Evolutionary conservation across 2,329 filamentous ascomycete species (phyloP).

Genomic region (Fusarium neocosmosporiellum): DNA sequence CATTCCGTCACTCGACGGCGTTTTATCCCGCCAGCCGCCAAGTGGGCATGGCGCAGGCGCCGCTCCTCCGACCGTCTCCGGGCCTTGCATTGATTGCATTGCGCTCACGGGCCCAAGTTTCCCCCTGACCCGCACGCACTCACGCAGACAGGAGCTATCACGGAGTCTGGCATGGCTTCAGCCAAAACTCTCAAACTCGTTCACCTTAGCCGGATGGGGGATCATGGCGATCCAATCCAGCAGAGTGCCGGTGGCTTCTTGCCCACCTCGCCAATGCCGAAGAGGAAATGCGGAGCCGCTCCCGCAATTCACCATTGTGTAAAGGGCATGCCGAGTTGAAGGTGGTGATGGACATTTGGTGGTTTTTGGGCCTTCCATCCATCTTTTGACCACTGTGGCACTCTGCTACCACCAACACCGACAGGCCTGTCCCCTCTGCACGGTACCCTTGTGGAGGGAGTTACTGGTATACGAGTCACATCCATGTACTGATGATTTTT

Average conservation of each 20-base stretch:
- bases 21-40: slow-evolving; percentile 33
- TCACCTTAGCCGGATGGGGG: background rate
- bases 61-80: slow-evolving; percentile 18
- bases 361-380: background rate
- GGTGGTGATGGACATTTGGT: background rate
- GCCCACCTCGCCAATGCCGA: background rate
- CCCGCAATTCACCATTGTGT: background rate
- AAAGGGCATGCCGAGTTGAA: background rate
- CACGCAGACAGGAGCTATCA: background rate
- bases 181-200: background rate
- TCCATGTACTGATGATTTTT: slow-evolving; percentile 2
- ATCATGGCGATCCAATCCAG: background rate
- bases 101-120: background rate
- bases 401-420: background rate
- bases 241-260: background rate
- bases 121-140: background rate
- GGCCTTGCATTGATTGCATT: slow-evolving; percentile 5
- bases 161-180: slow-evolving; percentile 2
- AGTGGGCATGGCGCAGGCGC: slow-evolving; percentile 34
- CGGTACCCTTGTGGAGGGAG: background rate
- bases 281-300: background rate
- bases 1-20: slow-evolving; percentile 32
- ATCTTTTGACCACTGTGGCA: background rate
- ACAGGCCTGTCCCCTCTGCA: background rate
- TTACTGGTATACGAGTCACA: slow-evolving; percentile 2